Evolutionary conservation across 129 eudicot genomes (phyloP).

Genomic region (Chrysanthemum makinoi): DNA sequence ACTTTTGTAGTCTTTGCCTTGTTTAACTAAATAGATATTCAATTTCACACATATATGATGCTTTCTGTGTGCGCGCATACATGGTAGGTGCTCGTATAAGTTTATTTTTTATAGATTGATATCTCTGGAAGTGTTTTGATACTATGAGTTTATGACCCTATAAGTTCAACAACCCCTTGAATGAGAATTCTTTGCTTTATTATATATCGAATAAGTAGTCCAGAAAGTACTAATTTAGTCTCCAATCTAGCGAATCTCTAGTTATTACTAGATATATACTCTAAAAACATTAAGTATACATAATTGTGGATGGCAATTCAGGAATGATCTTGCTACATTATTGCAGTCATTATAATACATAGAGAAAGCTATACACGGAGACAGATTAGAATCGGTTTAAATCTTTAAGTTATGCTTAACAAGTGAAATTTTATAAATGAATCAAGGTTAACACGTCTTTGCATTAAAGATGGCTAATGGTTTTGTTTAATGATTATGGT

Average conservation of each 20-base stretch:
- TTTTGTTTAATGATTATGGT: background rate
- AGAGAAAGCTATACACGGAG: background rate
- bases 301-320: background rate
- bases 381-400: background rate
- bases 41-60: no score
- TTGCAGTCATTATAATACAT: background rate
- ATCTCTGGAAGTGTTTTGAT: no score
- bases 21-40: no score
- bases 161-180: background rate
- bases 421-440: constrained; percentile 8
- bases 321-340: background rate
- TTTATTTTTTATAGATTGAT: background rate
- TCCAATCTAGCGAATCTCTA: background rate
- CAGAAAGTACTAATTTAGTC: background rate
- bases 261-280: background rate
- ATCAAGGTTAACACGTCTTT: background rate
- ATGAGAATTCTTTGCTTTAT: background rate
- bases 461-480: background rate
- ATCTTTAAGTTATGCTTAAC: background rate
- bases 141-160: background rate
- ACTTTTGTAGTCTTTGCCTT: background rate
- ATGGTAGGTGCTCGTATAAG: background rate
- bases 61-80: background rate
- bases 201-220: background rate
- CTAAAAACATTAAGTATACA: background rate